Conservation (phyloP, 1,284 basidiomycete genomes). For the Marasmius tenuissimus region DNA sequence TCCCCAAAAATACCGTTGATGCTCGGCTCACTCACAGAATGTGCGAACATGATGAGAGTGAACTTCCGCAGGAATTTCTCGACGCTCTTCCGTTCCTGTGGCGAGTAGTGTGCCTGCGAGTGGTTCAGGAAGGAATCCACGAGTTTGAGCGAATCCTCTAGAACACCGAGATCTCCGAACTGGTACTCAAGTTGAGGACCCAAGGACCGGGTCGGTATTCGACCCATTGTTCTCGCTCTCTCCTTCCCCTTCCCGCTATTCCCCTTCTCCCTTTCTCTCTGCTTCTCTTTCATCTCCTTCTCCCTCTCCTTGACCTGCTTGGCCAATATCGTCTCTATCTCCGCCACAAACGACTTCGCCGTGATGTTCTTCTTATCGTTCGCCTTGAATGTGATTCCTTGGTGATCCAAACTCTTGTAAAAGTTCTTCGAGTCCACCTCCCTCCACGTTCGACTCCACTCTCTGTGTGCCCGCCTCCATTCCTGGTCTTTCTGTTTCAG, state of each 20-base stretch:
- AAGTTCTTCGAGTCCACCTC: constrained; percentile 98
- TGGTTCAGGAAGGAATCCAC: constrained; percentile 91
- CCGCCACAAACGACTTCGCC: constrained; percentile 84
- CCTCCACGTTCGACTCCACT: constrained; percentile 97
- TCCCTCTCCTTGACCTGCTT: constrained; percentile 59
- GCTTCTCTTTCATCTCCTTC: constrained; percentile 16
- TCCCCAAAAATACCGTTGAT: constrained; percentile 51
- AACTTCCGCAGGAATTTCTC: constrained; percentile 87
- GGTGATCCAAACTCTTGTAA: constrained; percentile 96
- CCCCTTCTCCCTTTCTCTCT: constrained; percentile 14
- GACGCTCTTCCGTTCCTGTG: constrained; percentile 78
- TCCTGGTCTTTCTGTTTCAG: constrained; percentile 97
- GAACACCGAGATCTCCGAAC: constrained; percentile 77
- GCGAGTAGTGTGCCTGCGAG: constrained; percentile 72
- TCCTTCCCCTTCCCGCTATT: constrained; percentile 27
- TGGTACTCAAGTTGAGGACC: constrained; percentile 80
- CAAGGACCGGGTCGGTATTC: constrained; percentile 33
- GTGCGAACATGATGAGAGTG: constrained; percentile 81
- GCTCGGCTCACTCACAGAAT: constrained; percentile 77
- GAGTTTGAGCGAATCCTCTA: constrained; percentile 90
- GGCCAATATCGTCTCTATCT: constrained; percentile 81
- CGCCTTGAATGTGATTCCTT: constrained; percentile 91
- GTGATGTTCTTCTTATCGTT: constrained; percentile 97
- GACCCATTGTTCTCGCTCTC: constrained; percentile 25
- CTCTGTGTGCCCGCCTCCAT: constrained; percentile 92